A percentile compares a stretch with the other conserved stretches of the same genome.
Evolutionary conservation across 768 basidiomycete genomes (phyloP).

Genomic region (Kwoniella bestiolae): DNA sequence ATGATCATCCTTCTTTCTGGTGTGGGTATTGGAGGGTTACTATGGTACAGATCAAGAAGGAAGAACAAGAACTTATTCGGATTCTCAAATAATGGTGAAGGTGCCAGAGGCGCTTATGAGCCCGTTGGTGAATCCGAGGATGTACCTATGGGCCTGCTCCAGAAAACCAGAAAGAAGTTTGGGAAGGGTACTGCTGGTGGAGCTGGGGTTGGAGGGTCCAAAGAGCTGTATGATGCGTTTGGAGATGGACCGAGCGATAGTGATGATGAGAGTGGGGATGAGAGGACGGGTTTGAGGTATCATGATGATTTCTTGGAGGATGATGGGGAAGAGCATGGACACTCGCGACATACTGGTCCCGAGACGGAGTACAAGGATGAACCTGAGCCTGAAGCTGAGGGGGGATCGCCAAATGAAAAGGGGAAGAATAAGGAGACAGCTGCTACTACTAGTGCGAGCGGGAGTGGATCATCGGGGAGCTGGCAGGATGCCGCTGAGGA

Average conservation of each 20-base stretch:
- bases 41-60: slow-evolving; percentile 70
- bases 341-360: background rate
- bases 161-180: slow-evolving; percentile 58
- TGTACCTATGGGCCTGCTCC: slow-evolving; percentile 75
- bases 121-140: slow-evolving; percentile 62
- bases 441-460: slow-evolving; percentile 17
- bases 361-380: slow-evolving; percentile 31
- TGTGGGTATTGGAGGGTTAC: slow-evolving; percentile 71
- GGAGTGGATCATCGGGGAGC: slow-evolving; percentile 34
- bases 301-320: slow-evolving; percentile 85
- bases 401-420: slow-evolving; percentile 2
- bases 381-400: slow-evolving; percentile 15
- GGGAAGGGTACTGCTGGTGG: slow-evolving; percentile 51
- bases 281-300: slow-evolving; percentile 71
- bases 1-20: slow-evolving; percentile 78
- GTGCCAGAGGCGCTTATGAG: slow-evolving; percentile 51
- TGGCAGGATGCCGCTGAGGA: slow-evolving; percentile 55
- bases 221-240: slow-evolving; percentile 96
- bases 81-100: slow-evolving; percentile 62
- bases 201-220: slow-evolving; percentile 62
- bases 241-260: slow-evolving; percentile 79
- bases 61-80: slow-evolving; percentile 59
- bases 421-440: slow-evolving; percentile 17
- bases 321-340: slow-evolving; percentile 62
- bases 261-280: slow-evolving; percentile 64